Evolutionary conservation across 1,284 basidiomycete genomes (phyloP).

Genomic region (Ganoderma lucidum): DNA sequence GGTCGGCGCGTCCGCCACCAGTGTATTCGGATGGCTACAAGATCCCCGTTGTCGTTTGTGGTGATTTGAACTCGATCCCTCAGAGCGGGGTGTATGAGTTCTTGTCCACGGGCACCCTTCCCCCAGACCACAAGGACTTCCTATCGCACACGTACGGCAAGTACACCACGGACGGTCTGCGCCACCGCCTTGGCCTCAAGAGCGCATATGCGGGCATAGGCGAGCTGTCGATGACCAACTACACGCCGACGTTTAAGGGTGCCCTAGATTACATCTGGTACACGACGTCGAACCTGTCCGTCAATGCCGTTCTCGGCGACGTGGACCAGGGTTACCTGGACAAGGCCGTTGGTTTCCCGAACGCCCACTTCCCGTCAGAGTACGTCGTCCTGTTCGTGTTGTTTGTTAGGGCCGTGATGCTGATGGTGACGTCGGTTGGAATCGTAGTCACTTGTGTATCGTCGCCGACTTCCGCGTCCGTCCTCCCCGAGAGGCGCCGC

Average conservation of each 20-base stretch:
- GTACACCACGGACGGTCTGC: conserved; percentile 91
- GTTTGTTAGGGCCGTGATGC: conserved; percentile 27
- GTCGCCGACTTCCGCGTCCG: conserved; percentile 79
- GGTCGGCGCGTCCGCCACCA: conserved; percentile 62
- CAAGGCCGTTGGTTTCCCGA: conserved; percentile 96
- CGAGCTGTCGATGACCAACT: conserved; percentile 89
- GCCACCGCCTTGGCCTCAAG: conserved; percentile 84
- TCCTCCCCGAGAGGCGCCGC: conserved; percentile 58
- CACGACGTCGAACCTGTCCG: conserved; percentile 79
- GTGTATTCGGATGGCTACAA: conserved; percentile 84
- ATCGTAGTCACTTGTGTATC: conserved; percentile 70
- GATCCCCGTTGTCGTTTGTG: conserved; percentile 92
- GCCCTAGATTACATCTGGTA: conserved; percentile 97
- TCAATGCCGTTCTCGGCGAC: conserved; percentile 89
- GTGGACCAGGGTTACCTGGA: conserved; percentile 89
- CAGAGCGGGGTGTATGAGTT: conserved; percentile 94
- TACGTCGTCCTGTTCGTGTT: conserved; percentile 54
- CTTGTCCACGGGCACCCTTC: conserved; percentile 76
- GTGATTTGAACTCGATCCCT: conserved; percentile 95
- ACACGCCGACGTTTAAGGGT: conserved; percentile 86
- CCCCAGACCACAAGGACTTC: conserved; percentile 90
- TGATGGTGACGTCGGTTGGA: conserved; percentile 29
- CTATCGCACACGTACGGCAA: conserved; percentile 91
- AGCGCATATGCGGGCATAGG: conserved; percentile 80
- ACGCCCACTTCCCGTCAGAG: conserved; percentile 96